A percentile compares a stretch with the other conserved stretches of the same genome.
phyloP scores from a whole-genome alignment of 306 rosid genomes.

The Ziziphus jujuba region DNA sequence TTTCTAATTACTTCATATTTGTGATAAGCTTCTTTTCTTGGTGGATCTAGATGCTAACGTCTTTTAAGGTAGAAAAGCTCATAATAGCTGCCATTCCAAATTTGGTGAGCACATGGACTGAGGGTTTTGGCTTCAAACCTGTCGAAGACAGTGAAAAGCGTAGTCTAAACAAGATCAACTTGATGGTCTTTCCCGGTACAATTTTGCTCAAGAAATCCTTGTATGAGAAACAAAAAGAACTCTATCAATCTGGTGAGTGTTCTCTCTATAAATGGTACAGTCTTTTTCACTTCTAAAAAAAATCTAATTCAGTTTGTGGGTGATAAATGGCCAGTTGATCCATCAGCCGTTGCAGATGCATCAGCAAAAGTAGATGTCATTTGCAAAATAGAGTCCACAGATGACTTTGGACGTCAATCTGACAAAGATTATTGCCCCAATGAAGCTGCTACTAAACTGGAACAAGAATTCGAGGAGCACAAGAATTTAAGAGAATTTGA shows the following conservation, averaged over 20 bases:
- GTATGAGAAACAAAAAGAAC: constrained; percentile 35
- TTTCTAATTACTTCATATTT: constrained; percentile 19
- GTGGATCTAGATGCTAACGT: constrained; percentile 64
- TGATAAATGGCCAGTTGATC: constrained; percentile 35
- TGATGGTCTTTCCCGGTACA: constrained; percentile 98
- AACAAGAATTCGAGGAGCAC: constrained; percentile 26
- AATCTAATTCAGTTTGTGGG: constrained; percentile 19
- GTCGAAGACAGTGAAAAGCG: constrained; percentile 61
- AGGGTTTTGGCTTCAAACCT: constrained; percentile 84
- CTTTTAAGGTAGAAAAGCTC: constrained; percentile 81
- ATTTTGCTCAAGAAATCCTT: constrained; percentile 69
- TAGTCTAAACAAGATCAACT: constrained; percentile 57
- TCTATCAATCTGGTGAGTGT: constrained; percentile 36
- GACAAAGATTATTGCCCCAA: constrained; percentile 14
- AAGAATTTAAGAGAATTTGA: constrained; percentile 23
- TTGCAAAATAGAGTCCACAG: constrained; percentile 25
- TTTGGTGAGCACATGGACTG: constrained; percentile 82
- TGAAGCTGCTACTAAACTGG: constrained; percentile 29
- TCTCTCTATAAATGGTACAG: neutral
- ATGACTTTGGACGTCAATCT: constrained; percentile 27
- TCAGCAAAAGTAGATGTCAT: constrained; percentile 15
- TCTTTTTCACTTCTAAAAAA: neutral
- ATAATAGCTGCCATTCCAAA: constrained; percentile 92
- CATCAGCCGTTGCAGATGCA: constrained; percentile 31
- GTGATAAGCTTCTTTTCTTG: constrained; percentile 25